A percentile compares a stretch with the other conserved stretches of the same genome.
Evolutionary conservation across 352 stramenopile genomes (phyloP).

Genomic region (Phytophthora multivora): DNA sequence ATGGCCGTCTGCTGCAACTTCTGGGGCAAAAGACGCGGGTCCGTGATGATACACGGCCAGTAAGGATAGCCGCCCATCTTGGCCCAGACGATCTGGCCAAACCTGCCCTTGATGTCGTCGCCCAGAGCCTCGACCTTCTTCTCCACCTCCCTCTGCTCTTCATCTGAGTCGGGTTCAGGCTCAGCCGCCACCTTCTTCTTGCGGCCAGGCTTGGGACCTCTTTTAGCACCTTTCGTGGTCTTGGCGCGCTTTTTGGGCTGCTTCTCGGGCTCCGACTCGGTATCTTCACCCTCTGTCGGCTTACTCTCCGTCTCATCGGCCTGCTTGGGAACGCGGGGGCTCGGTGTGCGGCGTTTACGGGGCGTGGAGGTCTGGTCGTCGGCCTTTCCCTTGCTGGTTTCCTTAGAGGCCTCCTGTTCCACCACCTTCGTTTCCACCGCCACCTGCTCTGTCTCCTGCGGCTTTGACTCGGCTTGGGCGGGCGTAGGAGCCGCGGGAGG

Average conservation of each 20-base stretch:
- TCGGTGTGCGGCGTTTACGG: conserved; percentile 22
- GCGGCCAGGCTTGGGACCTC: conserved; percentile 35
- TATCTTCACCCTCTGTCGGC: conserved; percentile 38
- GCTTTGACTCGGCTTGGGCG: neutral
- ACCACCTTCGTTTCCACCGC: conserved; percentile 5
- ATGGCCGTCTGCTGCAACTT: conserved; percentile 51
- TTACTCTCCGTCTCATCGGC: conserved; percentile 10
- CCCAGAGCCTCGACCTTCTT: conserved; percentile 54
- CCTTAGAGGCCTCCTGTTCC: conserved; percentile 11
- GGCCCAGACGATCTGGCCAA: conserved; percentile 81
- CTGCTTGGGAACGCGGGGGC: conserved; percentile 16
- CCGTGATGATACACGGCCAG: conserved; percentile 79
- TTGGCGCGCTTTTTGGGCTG: conserved; percentile 56
- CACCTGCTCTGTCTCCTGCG: conserved; percentile 8
- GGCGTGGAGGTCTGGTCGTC: conserved; percentile 2
- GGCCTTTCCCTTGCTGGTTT: conserved; percentile 16
- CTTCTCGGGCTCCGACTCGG: conserved; percentile 58
- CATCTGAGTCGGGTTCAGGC: conserved; percentile 18
- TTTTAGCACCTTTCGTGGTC: conserved; percentile 30
- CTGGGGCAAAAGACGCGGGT: conserved; percentile 52
- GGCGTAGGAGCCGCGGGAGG: conserved; percentile 9
- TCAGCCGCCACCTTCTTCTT: conserved; percentile 44
- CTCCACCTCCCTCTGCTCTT: conserved; percentile 40
- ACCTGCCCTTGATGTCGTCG: conserved; percentile 67
- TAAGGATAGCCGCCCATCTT: conserved; percentile 85